phyloP scores from a whole-genome alignment of 2,329 filamentous ascomycete species.

The Coleophoma cylindrospora region DNA sequence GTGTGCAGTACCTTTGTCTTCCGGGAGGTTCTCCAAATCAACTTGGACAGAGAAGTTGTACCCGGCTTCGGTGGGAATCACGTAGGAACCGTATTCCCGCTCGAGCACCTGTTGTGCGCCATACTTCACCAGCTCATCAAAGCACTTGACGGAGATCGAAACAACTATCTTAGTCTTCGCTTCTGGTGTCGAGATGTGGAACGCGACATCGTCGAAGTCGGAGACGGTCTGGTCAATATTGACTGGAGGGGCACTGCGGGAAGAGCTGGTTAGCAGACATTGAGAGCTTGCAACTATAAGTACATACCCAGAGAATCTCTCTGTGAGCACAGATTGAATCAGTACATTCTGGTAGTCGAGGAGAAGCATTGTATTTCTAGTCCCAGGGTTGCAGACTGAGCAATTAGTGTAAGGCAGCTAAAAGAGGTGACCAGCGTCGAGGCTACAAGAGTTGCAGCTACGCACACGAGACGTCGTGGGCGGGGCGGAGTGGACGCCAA shows the following conservation, averaged over 20 bases:
- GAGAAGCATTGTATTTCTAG: slow-evolving; percentile 66
- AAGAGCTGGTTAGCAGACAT: background rate
- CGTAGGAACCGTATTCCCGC: slow-evolving; percentile 91
- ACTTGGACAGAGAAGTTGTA: slow-evolving; percentile 95
- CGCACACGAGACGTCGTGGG: no score
- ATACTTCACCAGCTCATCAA: slow-evolving; percentile 84
- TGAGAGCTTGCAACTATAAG: background rate
- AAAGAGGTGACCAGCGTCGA: no score
- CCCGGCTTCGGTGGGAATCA: slow-evolving; percentile 79
- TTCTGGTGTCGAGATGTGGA: slow-evolving; percentile 96
- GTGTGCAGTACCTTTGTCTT: slow-evolving; percentile 57
- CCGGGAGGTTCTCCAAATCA: slow-evolving; percentile 82
- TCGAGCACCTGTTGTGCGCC: slow-evolving; percentile 88
- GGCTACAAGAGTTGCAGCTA: no score
- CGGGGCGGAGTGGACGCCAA: background rate
- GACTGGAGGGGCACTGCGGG: slow-evolving; percentile 69
- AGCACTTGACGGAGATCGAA: slow-evolving; percentile 94
- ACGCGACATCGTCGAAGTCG: slow-evolving; percentile 98
- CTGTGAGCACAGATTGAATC: slow-evolving; percentile 91
- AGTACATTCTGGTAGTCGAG: slow-evolving; percentile 99
- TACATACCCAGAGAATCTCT: slow-evolving; percentile 61
- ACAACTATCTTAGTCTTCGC: slow-evolving; percentile 90
- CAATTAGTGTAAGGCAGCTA: no score
- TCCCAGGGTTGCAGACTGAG: background rate
- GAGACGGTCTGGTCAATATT: slow-evolving; percentile 98